Evolutionary conservation across 495 filamentous ascomycete genomes (phyloP).

Genomic region (Bacidia gigantensis): DNA sequence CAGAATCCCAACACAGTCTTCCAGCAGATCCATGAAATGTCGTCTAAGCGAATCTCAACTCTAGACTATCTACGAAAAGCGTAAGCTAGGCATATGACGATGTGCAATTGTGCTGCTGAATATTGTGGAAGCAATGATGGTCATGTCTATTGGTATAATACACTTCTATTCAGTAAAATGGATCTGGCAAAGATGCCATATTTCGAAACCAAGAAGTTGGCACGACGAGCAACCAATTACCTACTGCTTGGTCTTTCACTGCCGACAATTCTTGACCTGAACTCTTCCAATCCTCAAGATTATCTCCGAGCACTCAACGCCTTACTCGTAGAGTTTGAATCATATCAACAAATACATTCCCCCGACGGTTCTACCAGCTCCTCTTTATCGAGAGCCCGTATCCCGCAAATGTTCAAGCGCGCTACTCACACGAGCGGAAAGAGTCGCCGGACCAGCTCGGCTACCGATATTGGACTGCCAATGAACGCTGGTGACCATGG

Average conservation of each 20-base stretch:
- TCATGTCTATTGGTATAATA: slow-evolving; percentile 94
- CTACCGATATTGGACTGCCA: slow-evolving; percentile 48
- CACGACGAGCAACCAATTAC: slow-evolving; percentile 79
- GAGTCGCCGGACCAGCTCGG: slow-evolving; percentile 57
- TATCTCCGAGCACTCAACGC: slow-evolving; percentile 79
- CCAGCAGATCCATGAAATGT: slow-evolving; percentile 78
- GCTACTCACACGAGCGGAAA: slow-evolving; percentile 45
- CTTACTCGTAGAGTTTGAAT: slow-evolving; percentile 81
- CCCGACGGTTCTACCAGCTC: slow-evolving; percentile 56
- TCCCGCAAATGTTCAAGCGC: slow-evolving; percentile 83
- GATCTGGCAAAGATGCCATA: slow-evolving; percentile 74
- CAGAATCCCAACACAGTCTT: slow-evolving; percentile 55
- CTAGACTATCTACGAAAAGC: slow-evolving; percentile 85
- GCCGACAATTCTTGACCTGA: slow-evolving; percentile 76
- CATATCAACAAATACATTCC: slow-evolving; percentile 74
- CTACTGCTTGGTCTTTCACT: slow-evolving; percentile 85
- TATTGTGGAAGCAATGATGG: slow-evolving; percentile 65
- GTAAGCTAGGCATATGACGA: no score
- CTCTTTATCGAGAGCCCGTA: slow-evolving; percentile 59
- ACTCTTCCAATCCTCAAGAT: slow-evolving; percentile 58
- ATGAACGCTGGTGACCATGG: slow-evolving; percentile 41
- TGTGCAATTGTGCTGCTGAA: background rate
- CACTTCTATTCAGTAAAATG: slow-evolving; percentile 72
- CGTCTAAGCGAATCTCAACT: slow-evolving; percentile 90
- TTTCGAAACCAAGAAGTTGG: slow-evolving; percentile 68